These are phyloP conservation scores for Ottelia alismoides DNA, from an alignment of 106 monocot genomes.

Conservation along the genomic window DNA sequence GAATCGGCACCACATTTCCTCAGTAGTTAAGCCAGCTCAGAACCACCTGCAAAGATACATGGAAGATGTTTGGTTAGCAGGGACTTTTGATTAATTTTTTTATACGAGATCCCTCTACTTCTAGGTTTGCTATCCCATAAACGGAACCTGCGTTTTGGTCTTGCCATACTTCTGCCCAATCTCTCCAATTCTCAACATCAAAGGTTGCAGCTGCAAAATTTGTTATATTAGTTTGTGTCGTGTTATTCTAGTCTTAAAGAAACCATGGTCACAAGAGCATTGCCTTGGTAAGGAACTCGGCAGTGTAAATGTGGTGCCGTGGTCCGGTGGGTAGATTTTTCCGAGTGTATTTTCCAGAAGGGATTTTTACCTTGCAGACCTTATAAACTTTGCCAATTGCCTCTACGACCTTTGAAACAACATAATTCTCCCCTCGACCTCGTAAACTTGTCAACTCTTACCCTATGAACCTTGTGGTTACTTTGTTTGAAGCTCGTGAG, in stretches of 20 bases:
- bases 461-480: no score
- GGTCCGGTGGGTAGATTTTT: constrained; percentile 86
- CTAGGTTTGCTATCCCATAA: no score
- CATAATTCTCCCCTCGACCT: no score
- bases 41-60: constrained; percentile 14
- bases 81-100: no score
- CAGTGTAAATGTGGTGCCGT: constrained; percentile 71
- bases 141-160: constrained; percentile 85
- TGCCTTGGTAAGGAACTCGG: constrained; percentile 67
- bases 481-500: no score
- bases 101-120: no score
- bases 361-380: no score
- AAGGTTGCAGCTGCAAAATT: constrained; percentile 70
- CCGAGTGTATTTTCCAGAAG: constrained; percentile 75
- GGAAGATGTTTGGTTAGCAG: not conserved
- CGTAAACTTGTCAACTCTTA: no score
- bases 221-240: not conserved
- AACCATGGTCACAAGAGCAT: constrained; percentile 1
- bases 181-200: constrained; percentile 60
- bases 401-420: no score
- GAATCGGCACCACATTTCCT: constrained; percentile 25
- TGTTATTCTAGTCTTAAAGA: not conserved
- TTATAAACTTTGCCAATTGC: no score
- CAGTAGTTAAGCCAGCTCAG: constrained; percentile 19
- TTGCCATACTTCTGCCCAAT: constrained; percentile 64